Conservation (phyloP, 768 basidiomycete genomes). For the Amanita brunnescens region DNA sequence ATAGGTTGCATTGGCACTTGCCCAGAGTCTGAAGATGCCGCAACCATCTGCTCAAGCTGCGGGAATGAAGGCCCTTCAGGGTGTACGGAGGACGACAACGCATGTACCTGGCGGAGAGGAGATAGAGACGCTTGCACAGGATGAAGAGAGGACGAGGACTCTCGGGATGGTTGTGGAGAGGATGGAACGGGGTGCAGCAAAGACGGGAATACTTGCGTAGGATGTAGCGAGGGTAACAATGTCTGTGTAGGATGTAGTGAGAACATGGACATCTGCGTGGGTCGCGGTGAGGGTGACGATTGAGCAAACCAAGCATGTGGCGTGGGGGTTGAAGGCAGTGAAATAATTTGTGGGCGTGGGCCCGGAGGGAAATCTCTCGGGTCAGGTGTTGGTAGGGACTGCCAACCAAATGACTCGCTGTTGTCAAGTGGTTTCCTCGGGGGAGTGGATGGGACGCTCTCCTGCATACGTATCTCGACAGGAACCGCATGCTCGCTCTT, state of each 20-base stretch:
- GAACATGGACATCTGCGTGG: neutral
- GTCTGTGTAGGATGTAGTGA: neutral
- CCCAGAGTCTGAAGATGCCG: too few relatives aligned
- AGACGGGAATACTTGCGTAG: neutral
- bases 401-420: conserved; percentile 33
- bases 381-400: conserved; percentile 52
- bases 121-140: neutral
- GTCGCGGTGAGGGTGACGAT: conserved; percentile 1
- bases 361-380: conserved; percentile 55
- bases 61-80: too few relatives aligned
- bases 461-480: neutral
- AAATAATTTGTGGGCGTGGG: conserved; percentile 39
- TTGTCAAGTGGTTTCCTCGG: conserved; percentile 12
- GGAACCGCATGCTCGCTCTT: conserved; percentile 11
- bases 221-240: neutral
- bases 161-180: neutral
- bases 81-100: neutral
- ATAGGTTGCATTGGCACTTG: too few relatives aligned
- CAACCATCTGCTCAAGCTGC: neutral
- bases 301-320: conserved; percentile 11
- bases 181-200: neutral
- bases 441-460: conserved; percentile 7
- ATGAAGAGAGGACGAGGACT: neutral
- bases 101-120: neutral
- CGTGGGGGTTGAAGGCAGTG: conserved; percentile 42